Percentiles rank a stretch among this genome's conserved stretches.
Conservation (phyloP, 768 basidiomycete species). For the Russula abietina region DNA sequence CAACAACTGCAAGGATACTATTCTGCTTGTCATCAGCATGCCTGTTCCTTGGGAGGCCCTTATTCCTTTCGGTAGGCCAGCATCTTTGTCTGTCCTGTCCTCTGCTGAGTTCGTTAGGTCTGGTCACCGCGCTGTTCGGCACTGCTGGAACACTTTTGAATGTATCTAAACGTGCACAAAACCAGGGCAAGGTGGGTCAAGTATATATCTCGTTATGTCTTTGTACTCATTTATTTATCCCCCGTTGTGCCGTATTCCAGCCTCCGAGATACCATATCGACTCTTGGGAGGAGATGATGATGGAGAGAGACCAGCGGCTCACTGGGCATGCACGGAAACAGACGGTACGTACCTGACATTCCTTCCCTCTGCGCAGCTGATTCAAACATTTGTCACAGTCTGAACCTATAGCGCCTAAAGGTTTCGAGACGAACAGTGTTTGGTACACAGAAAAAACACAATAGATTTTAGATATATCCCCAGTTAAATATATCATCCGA, state of each 20-base stretch:
- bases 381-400: conserved; percentile 39
- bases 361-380: background rate
- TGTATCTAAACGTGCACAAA: conserved; percentile 70
- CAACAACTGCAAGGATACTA: no score
- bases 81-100: background rate
- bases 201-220: background rate
- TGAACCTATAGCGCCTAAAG: conserved; percentile 59
- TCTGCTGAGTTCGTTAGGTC: conserved; percentile 41
- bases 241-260: conserved; percentile 35
- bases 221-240: conserved; percentile 4
- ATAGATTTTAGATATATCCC: conserved; percentile 20
- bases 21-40: conserved; percentile 44
- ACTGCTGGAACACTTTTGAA: conserved; percentile 85
- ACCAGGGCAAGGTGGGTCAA: conserved; percentile 75
- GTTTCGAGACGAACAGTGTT: conserved; percentile 64
- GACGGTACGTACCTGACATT: conserved; percentile 47
- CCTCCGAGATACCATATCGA: conserved; percentile 82
- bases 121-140: conserved; percentile 83
- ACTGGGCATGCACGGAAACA: conserved; percentile 87
- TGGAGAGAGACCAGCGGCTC: conserved; percentile 81
- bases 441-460: conserved; percentile 49
- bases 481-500: background rate
- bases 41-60: conserved; percentile 97
- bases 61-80: conserved; percentile 77
- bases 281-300: conserved; percentile 94